Percentiles rank a stretch among this genome's conserved stretches.
Evolutionary conservation across 2,329 filamentous ascomycete genomes (phyloP).

Genomic region (Rosellinia necatrix): DNA sequence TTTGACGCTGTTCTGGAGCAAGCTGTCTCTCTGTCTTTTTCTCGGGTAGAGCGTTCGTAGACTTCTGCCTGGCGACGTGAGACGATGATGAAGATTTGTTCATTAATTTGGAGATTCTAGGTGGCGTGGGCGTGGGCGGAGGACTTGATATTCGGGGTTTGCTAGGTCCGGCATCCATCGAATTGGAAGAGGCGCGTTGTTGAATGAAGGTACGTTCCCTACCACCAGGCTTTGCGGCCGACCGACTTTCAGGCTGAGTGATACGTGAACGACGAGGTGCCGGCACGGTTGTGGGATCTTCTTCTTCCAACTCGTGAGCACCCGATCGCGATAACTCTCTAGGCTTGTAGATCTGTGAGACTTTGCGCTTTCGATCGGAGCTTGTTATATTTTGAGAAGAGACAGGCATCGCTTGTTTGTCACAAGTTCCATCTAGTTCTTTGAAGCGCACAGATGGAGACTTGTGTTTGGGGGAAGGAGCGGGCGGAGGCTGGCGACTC

Average conservation of each 20-base stretch:
- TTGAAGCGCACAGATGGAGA: slow-evolving; percentile 24
- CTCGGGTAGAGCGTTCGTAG: slow-evolving; percentile 1
- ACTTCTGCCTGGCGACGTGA: slow-evolving; percentile 1
- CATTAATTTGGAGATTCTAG: slow-evolving; percentile 17
- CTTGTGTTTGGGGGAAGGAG: slow-evolving; percentile 29
- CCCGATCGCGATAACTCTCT: slow-evolving; percentile 30
- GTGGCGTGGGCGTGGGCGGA: slow-evolving; percentile 37
- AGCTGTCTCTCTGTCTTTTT: slow-evolving; percentile 18
- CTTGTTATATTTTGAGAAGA: slow-evolving; percentile 19
- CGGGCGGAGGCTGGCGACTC: slow-evolving; percentile 27
- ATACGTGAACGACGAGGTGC: slow-evolving; percentile 33
- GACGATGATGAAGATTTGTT: slow-evolving; percentile 1
- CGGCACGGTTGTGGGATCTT: slow-evolving; percentile 21
- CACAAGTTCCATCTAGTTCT: slow-evolving; percentile 17
- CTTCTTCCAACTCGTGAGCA: slow-evolving; percentile 22
- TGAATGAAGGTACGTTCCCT: slow-evolving; percentile 25
- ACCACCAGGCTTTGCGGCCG: slow-evolving; percentile 10
- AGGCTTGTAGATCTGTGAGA: slow-evolving; percentile 36
- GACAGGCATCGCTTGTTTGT: slow-evolving; percentile 17
- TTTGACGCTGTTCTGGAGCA: slow-evolving; percentile 30
- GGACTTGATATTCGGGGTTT: slow-evolving; percentile 38
- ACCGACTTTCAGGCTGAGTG: slow-evolving; percentile 22
- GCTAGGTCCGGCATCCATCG: slow-evolving; percentile 31
- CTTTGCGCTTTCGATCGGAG: slow-evolving; percentile 39
- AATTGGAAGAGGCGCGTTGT: slow-evolving; percentile 26